These are phyloP conservation scores for Cardiospermum halicacabum DNA, from an alignment of 345 rosid genomes.

Conservation along the genomic window DNA sequence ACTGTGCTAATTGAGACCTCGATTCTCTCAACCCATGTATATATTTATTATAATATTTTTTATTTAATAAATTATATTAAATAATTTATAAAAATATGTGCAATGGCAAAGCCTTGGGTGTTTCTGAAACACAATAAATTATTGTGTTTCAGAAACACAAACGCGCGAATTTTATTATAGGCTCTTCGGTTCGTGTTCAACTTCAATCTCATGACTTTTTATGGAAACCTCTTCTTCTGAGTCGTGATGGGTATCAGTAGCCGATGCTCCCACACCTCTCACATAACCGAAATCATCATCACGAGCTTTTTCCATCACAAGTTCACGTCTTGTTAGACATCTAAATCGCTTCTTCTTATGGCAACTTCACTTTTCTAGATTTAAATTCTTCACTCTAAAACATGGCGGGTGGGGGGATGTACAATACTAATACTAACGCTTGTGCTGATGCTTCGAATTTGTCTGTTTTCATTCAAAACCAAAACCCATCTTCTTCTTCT, in stretches of 20 bases:
- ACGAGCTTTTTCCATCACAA: slow-evolving; percentile 84
- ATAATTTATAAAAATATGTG: no score
- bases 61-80: no score
- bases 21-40: no score
- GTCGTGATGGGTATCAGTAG: slow-evolving; percentile 69
- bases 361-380: slow-evolving; percentile 17
- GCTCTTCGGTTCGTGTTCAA: no score
- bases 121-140: no score
- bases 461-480: slow-evolving; percentile 40
- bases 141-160: no score
- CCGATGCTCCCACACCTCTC: slow-evolving; percentile 64
- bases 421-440: slow-evolving; percentile 4
- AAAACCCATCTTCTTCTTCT: slow-evolving; percentile 30
- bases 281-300: slow-evolving; percentile 69
- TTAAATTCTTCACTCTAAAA: neutral
- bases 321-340: slow-evolving; percentile 14
- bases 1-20: no score
- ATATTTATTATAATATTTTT: no score
- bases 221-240: slow-evolving; percentile 24
- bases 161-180: no score
- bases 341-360: slow-evolving; percentile 18
- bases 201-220: no score
- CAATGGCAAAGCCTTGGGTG: no score
- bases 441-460: slow-evolving; percentile 30
- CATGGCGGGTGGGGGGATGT: slow-evolving; percentile 42